Base-by-base conservation (phyloP, 73 alveolate genomes). In the Paramecium biaurelia region DNA sequence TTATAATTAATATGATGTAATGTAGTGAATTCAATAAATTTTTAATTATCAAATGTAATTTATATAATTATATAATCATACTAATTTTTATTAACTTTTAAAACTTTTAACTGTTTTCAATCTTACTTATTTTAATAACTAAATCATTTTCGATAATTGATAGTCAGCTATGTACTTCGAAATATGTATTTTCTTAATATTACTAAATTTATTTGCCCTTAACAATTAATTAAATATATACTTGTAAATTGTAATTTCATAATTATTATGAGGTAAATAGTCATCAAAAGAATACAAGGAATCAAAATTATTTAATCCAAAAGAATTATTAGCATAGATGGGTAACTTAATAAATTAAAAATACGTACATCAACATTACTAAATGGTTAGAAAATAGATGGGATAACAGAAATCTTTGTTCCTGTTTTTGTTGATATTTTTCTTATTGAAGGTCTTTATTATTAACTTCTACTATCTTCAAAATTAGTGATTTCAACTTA, bases 371-470 rank as follows among this genome's bases (percentile, higher is more conserved):
- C 90, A 7, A 79, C 32, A 23, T 32, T 42, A 42, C 90, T 79
- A 43, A 79, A 79, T 23, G 90, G 90, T 45, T 79, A 47, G 28
- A 79, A 79, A 47, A 76, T 42, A 18, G 76, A 43, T 5, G 90
- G 90, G 9, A 79, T 9, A 6, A 47, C 14, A 20, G 90, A 79
- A 2, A 79, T 11, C n/a, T 42, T 79, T 2, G 90, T 79, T 20
- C 74, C 74, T 0, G 90, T 79, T 79, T 79, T 79, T 3, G 90
- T 79, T 1, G 90, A 79, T 18, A 30, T 15, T 18, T 79, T 79
- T 30, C 90, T 38, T 15, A 21, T 28, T 72, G 86, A 72, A 34
- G 32, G 20, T 72, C 86, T 72, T 32, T 63, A 30, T 30, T 32
- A 5, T 30, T 63, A 63, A 63, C 84, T 63, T 32, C 45, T 63